Evolutionary conservation across 1,139 yeast genomes (phyloP).

Genomic region (Pichia sp.): DNA sequence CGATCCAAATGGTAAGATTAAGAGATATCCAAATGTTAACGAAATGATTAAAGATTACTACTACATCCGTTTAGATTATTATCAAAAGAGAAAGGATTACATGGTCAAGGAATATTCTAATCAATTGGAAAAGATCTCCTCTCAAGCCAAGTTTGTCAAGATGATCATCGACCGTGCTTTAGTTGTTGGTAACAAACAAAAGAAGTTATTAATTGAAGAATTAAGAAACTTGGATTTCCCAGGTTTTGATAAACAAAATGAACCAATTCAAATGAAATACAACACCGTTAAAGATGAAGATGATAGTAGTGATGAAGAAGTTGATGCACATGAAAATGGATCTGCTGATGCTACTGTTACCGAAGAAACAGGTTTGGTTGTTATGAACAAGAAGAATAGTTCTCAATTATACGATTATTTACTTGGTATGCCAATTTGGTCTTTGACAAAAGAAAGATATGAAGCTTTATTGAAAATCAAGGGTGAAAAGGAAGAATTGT

Average conservation of each 20-base stretch:
- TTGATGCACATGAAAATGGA: slow-evolving; percentile 31
- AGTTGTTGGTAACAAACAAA: slow-evolving; percentile 70
- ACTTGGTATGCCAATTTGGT: slow-evolving; percentile 90
- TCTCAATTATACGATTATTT: slow-evolving; percentile 70
- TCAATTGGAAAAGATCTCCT: slow-evolving; percentile 69
- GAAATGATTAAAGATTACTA: slow-evolving; percentile 86
- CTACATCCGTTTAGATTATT: slow-evolving; percentile 81
- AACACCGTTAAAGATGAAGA: slow-evolving; percentile 39
- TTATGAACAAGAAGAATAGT: slow-evolving; percentile 41
- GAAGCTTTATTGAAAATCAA: slow-evolving; percentile 73
- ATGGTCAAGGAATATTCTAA: slow-evolving; percentile 68
- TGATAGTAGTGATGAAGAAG: slow-evolving; percentile 31
- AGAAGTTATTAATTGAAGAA: slow-evolving; percentile 60
- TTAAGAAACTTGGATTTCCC: slow-evolving; percentile 68
- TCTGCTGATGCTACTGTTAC: slow-evolving; percentile 34
- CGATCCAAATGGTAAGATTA: slow-evolving; percentile 88
- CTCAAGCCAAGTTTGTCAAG: slow-evolving; percentile 91
- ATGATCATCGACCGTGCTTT: slow-evolving; percentile 78
- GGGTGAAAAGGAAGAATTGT: slow-evolving; percentile 69
- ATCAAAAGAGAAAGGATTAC: slow-evolving; percentile 87
- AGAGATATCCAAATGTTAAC: slow-evolving; percentile 69
- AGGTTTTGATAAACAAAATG: slow-evolving; percentile 68
- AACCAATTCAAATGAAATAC: slow-evolving; percentile 41
- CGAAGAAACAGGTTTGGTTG: slow-evolving; percentile 27
- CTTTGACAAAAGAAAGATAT: slow-evolving; percentile 86